Evolutionary conservation across 768 basidiomycete species (phyloP).

Genomic region (Psilocybe tampanensis): DNA sequence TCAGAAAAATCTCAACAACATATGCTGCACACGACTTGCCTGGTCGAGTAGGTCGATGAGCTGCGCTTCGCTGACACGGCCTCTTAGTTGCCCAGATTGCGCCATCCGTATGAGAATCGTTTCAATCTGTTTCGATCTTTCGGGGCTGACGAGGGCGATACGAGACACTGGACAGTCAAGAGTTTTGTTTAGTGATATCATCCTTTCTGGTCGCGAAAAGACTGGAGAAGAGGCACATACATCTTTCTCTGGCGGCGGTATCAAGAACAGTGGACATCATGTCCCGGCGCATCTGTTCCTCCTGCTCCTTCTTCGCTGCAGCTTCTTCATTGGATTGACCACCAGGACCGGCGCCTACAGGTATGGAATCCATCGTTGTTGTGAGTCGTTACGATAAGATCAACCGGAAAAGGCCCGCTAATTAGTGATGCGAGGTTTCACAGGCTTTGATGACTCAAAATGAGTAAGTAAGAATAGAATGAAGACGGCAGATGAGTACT

Average conservation of each 20-base stretch:
- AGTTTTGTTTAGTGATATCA: background rate
- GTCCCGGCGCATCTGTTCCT: constrained; percentile 78
- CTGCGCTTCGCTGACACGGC: constrained; percentile 76
- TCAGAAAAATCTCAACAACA: background rate
- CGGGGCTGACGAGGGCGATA: constrained; percentile 84
- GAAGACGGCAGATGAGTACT: no score
- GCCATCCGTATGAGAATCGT: constrained; percentile 79
- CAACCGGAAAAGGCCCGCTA: background rate
- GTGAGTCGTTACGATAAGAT: background rate
- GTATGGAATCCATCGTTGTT: constrained; percentile 8
- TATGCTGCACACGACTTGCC: constrained; percentile 42
- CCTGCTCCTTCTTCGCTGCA: constrained; percentile 54
- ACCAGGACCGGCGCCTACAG: background rate
- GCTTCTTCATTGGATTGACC: constrained; percentile 43
- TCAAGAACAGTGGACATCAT: constrained; percentile 80
- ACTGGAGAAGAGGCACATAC: constrained; percentile 44
- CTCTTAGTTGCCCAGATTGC: constrained; percentile 79
- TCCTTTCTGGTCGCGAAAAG: background rate
- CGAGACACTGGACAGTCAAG: constrained; percentile 77
- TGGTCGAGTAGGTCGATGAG: constrained; percentile 87
- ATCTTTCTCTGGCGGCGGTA: constrained; percentile 75
- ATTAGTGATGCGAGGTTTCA: no score
- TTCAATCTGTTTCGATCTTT: constrained; percentile 81
- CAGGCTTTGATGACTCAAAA: no score
- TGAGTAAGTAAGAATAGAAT: no score